Conservation (phyloP, 2,329 filamentous ascomycete genomes). For the Aspergillus brasiliensis region DNA sequence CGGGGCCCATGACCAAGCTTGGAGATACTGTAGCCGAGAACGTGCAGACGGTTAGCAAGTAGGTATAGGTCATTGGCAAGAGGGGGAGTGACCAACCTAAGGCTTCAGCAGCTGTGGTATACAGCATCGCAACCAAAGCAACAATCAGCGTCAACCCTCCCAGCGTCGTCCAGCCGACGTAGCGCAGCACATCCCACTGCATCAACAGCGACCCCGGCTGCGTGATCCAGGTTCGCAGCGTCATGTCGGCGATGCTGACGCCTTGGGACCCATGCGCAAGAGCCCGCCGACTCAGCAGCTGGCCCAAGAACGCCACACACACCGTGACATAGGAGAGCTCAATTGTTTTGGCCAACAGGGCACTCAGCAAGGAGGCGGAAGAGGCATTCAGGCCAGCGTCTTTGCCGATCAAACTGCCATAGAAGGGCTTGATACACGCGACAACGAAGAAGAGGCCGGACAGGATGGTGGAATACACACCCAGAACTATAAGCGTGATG, state of each 20-base stretch:
- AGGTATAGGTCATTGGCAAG: not conserved
- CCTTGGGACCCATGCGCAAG: slow-evolving; percentile 63
- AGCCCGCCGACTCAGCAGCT: slow-evolving; percentile 71
- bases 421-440: slow-evolving; percentile 63
- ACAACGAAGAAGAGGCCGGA: slow-evolving; percentile 61
- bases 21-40: slow-evolving; percentile 58
- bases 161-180: slow-evolving; percentile 64
- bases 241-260: slow-evolving; percentile 74
- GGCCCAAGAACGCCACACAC: slow-evolving; percentile 73
- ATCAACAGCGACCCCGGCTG: slow-evolving; percentile 73
- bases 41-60: not conserved
- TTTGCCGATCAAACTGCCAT: slow-evolving; percentile 57
- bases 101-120: slow-evolving; percentile 75
- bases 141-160: slow-evolving; percentile 66
- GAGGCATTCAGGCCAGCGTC: slow-evolving; percentile 57
- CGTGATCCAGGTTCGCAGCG: slow-evolving; percentile 74
- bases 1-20: slow-evolving; percentile 63
- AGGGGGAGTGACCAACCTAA: slow-evolving; percentile 47
- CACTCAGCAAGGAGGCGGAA: slow-evolving; percentile 68
- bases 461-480: slow-evolving; percentile 40
- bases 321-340: slow-evolving; percentile 78
- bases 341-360: slow-evolving; percentile 72
- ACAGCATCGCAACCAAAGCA: slow-evolving; percentile 68
- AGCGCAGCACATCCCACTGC: slow-evolving; percentile 65
- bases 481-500: slow-evolving; percentile 38